These are phyloP conservation scores for Camillea tinctor DNA, from an alignment of 2,329 filamentous ascomycete genomes.

Conservation along the genomic window DNA sequence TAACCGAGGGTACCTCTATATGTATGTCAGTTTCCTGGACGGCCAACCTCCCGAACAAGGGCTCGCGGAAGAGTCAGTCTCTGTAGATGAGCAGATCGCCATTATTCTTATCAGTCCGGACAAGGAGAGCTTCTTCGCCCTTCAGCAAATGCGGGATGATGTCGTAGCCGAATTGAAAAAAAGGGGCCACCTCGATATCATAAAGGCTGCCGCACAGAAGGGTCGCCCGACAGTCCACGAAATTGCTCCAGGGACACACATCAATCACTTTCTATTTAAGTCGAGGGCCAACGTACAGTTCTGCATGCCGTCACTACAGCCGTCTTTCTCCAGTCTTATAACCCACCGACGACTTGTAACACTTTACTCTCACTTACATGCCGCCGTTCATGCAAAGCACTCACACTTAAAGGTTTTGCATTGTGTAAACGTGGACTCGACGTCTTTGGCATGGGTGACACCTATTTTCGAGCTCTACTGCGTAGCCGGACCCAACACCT, in stretches of 20 bases:
- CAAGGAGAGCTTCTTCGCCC: conserved; percentile 88
- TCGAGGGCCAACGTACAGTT: conserved; percentile 94
- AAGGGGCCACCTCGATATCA: conserved; percentile 72
- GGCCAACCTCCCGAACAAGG: conserved; percentile 47
- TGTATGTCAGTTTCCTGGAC: conserved; percentile 97
- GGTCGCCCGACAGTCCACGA: conserved; percentile 72
- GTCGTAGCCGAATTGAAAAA: conserved; percentile 68
- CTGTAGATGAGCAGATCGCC: conserved; percentile 77
- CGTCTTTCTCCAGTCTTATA: conserved; percentile 60
- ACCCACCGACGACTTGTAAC: conserved; percentile 73
- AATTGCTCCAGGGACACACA: conserved; percentile 74
- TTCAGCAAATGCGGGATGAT: conserved; percentile 70
- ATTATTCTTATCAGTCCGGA: conserved; percentile 90
- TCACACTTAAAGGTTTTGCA: conserved; percentile 86
- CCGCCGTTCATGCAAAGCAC: conserved; percentile 79
- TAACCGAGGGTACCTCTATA: conserved; percentile 93
- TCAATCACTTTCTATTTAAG: conserved; percentile 95
- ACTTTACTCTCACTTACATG: conserved; percentile 81
- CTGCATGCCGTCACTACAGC: conserved; percentile 78
- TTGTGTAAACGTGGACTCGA: conserved; percentile 69
- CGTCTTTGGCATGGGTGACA: conserved; percentile 86
- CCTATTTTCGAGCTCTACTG: conserved; percentile 93
- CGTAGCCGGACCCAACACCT: conserved; percentile 75
- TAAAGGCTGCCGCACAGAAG: conserved; percentile 66
- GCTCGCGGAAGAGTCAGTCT: conserved; percentile 51